Base-by-base conservation (phyloP, 2,329 filamentous ascomycete genomes). In the Zalaria sp. region DNA sequence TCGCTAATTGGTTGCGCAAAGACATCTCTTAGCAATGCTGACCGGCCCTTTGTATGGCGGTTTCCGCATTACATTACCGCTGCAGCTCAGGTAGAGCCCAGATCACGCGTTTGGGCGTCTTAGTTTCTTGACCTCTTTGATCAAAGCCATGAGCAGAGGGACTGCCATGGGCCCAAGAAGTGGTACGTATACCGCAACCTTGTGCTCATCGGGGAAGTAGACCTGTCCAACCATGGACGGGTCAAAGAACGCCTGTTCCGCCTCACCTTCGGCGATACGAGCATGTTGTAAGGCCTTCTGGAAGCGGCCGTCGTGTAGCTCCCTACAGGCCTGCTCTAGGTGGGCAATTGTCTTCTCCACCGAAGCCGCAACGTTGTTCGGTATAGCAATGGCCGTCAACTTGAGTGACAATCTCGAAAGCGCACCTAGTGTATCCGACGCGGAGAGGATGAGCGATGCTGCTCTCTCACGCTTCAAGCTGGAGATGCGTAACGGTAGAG, bases 211-310 rank as follows among this genome's bases (percentile, higher is more conserved):
- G 0, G 91, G 91, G 60, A 98, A 98, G 61, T 96, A 98, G 2
- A 96, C 80, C 64, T 96, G 91, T 0, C 88, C 91, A 8, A 98
- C 91, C 91, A 98, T 98, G 56, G 84, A 93, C 64, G 93, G 93
- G 63, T 98, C 91, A 52, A 98, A 98, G 62, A 98, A 98, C 0
- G 89, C 89, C 46, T 82, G 79, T 59, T 98, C 91, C 0, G 87
- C 89, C 57, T 93, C 86, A 3, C 77, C 74, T 61, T 95, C 88
- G 4, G 91, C 91, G 37, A 86, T 77, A 6, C 84, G 76, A 0
- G 89, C 89, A 57, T 89, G 79, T 47, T 80, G 74, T 34, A 98
- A 66, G 0, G 87, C 88, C 5, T 62, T 61, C 27, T 79, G 72
- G 51, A 78, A 81, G 3, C 65, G 64, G 2, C 76, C 77, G 26